These are phyloP conservation scores for Triticum urartu DNA, from an alignment of 176 grass and related monocot genomes.

Conservation along the genomic window DNA sequence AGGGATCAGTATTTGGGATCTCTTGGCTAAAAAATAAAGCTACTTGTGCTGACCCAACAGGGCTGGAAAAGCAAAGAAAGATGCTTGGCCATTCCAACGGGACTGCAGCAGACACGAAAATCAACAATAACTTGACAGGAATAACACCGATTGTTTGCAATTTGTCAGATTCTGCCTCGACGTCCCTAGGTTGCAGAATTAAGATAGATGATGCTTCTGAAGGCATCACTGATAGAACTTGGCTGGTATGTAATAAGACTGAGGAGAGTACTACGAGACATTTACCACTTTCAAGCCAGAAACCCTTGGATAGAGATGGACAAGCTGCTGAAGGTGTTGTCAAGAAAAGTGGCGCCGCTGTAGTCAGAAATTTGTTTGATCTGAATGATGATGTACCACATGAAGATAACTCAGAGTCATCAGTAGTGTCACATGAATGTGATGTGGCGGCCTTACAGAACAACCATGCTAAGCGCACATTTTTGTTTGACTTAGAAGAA, in stretches of 20 bases:
- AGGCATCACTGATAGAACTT: too few species aligned
- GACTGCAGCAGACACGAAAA: constrained; percentile 38
- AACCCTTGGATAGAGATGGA: constrained; percentile 18
- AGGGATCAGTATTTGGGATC: constrained; percentile 26
- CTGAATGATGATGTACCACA: constrained; percentile 60
- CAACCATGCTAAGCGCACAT: constrained; percentile 36
- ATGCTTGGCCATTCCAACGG: constrained; percentile 38
- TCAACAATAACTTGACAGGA: constrained; percentile 17
- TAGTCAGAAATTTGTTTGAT: constrained; percentile 49
- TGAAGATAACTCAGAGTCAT: constrained; percentile 40
- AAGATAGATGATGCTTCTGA: constrained; percentile 24
- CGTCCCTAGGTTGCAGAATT: constrained; percentile 12
- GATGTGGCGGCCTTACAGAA: constrained; percentile 26
- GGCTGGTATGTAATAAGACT: constrained; percentile 17
- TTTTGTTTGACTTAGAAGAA: constrained; percentile 53
- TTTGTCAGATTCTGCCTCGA: constrained; percentile 55
- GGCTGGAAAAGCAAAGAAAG: constrained; percentile 39
- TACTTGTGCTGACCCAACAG: constrained; percentile 33
- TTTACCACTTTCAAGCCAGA: constrained; percentile 27
- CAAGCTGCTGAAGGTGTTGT: constrained; percentile 16
- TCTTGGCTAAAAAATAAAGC: constrained; percentile 53
- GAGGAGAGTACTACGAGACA: constrained; percentile 3
- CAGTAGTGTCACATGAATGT: constrained; percentile 35
- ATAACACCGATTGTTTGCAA: constrained; percentile 29
- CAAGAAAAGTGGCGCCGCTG: not conserved